Percentiles rank a stretch among this genome's conserved stretches.
Evolutionary conservation across 2,329 filamentous ascomycete species (phyloP).

Genomic region (Beauveria brongniartii): DNA sequence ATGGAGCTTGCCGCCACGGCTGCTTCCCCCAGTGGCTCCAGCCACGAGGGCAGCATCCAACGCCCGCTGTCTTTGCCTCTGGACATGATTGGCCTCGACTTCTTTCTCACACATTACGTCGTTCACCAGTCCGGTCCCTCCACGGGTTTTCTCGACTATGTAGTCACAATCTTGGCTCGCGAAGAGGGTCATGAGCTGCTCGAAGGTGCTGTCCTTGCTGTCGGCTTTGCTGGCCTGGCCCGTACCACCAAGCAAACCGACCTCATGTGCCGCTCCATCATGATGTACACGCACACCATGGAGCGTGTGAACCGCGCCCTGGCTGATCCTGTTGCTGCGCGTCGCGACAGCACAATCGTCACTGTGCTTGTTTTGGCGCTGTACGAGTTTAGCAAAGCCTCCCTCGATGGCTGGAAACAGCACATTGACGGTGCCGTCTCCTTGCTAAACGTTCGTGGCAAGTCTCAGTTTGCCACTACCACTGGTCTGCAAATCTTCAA

Average conservation of each 20-base stretch:
- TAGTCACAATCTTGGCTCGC: slow-evolving; percentile 6
- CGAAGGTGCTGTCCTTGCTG: slow-evolving; percentile 7
- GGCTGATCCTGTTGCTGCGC: slow-evolving; percentile 5
- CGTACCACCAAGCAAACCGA: slow-evolving; percentile 11
- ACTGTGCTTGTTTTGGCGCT: slow-evolving; percentile 9
- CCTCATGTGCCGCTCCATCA: slow-evolving; percentile 10
- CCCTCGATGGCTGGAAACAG: slow-evolving; percentile 10
- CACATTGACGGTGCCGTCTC: slow-evolving; percentile 12
- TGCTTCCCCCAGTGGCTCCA: neutral
- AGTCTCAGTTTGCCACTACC: slow-evolving; percentile 4
- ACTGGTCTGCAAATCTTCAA: slow-evolving; percentile 12
- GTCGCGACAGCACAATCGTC: slow-evolving; percentile 11
- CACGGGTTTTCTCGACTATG: slow-evolving; percentile 9
- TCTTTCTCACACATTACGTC: slow-evolving; percentile 10
- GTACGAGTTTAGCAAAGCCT: slow-evolving; percentile 12
- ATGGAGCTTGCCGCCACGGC: neutral
- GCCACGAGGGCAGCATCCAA: slow-evolving; percentile 4
- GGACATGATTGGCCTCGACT: slow-evolving; percentile 10
- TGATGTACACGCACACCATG: slow-evolving; percentile 11
- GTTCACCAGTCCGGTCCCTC: slow-evolving; percentile 10
- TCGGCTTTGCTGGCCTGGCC: slow-evolving; percentile 10
- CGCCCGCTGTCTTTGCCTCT: slow-evolving; percentile 6
- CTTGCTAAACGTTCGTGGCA: slow-evolving; percentile 10
- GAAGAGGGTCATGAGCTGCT: slow-evolving; percentile 10
- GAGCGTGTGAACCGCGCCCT: slow-evolving; percentile 10